Evolutionary conservation across 2,329 filamentous ascomycete species (phyloP), one percentile per base, ranked within the genome.

Genomic region (Cladophialophora chaetospira): DNA sequence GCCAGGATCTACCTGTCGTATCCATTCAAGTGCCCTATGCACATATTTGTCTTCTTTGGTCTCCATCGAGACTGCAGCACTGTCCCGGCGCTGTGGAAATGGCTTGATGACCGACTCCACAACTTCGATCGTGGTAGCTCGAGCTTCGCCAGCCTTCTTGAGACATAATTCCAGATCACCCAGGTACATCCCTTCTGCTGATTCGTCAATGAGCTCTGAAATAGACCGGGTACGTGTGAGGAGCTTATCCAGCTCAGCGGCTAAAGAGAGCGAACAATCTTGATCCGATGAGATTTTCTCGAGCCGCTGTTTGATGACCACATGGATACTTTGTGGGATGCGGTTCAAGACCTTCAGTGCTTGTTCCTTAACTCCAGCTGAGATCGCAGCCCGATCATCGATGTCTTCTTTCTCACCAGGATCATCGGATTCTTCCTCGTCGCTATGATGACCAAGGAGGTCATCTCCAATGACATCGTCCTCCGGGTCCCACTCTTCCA

Each of bases 401-500:
- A 61, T 57, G 3, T 65, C 54, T 4, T 63, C 62, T 25, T 64
- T 45, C 3, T 64, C 56, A 10, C 62, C 60, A 15, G 56, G 52
- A 2, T 64, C 59, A 2, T 67, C 63, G 2, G 55, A 57, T 15
- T 66, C 61, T 4, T 63, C 66, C 15, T 71, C 67, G 29, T 70
- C 69, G 17, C 65, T 69, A 31, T 72, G 58, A 35, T 71, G 69
- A 49, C 53, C 63, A 46, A 66, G 65, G 9, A 56, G 29, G 45
- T 66, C 60, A 45, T 75, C 73, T 1, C 84, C 85, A 0, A 84
- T 84, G 2, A 84, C 82, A 0, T 82, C 80, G 8, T 83, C 81
- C 66, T 91, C 88, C 1, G 91, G 88, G 17, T 87, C 85, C 91
- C 92, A 97, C 65, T 93, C 90, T 69, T 91, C 89, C 63, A 97